These are phyloP conservation scores for Didymella arachidicola DNA, from an alignment of 2,329 filamentous ascomycete genomes.

Conservation along the genomic window DNA sequence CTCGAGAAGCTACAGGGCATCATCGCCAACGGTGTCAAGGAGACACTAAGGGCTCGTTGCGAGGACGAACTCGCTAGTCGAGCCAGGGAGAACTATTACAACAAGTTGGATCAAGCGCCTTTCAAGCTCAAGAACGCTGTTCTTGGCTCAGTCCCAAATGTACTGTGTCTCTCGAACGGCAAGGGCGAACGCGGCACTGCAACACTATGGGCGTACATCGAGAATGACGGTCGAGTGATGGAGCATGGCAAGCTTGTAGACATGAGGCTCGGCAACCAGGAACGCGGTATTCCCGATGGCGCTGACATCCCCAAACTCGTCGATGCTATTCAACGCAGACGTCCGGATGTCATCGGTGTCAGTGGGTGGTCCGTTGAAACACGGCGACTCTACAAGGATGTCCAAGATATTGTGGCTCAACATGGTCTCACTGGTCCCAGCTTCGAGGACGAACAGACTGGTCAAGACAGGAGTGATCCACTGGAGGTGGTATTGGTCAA, in stretches of 20 bases:
- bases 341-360: slow-evolving; percentile 88
- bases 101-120: slow-evolving; percentile 91
- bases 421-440: slow-evolving; percentile 79
- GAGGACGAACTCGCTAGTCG: slow-evolving; percentile 89
- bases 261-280: slow-evolving; percentile 69
- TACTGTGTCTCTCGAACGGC: slow-evolving; percentile 87
- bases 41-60: slow-evolving; percentile 90
- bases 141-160: slow-evolving; percentile 84
- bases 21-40: slow-evolving; percentile 91
- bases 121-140: slow-evolving; percentile 95
- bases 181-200: slow-evolving; percentile 81
- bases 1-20: slow-evolving; percentile 82
- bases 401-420: slow-evolving; percentile 79
- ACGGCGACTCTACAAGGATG: slow-evolving; percentile 79
- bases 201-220: slow-evolving; percentile 89
- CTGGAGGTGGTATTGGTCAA: slow-evolving; percentile 92
- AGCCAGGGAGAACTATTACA: slow-evolving; percentile 87
- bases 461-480: slow-evolving; percentile 75
- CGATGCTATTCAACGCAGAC: slow-evolving; percentile 78
- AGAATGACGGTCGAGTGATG: slow-evolving; percentile 87
- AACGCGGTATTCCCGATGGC: slow-evolving; percentile 72
- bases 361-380: slow-evolving; percentile 90
- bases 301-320: slow-evolving; percentile 74
- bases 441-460: slow-evolving; percentile 79
- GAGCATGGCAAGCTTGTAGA: slow-evolving; percentile 90